Percentiles rank a stretch among this genome's conserved stretches.
phyloP scores from a whole-genome alignment of 1,139 yeast genomes.

The Taphrina wiesneri region DNA sequence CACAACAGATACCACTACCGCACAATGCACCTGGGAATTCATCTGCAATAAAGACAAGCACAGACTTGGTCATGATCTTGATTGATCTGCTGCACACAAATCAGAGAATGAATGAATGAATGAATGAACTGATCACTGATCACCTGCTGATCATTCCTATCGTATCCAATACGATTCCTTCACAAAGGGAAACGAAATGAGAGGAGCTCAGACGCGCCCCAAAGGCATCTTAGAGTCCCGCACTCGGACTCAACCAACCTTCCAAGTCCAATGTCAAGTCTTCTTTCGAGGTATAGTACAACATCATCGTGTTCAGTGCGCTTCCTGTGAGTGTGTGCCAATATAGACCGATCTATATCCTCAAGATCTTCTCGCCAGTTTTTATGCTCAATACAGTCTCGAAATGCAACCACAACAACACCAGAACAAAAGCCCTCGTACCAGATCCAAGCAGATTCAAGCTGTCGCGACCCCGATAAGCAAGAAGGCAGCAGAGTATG shows the following conservation, averaged over 20 bases:
- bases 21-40: no score
- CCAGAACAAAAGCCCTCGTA: constrained; percentile 12
- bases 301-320: background rate
- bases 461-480: constrained; percentile 27
- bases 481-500: constrained; percentile 21
- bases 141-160: background rate
- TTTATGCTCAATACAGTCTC: constrained; percentile 6
- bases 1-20: no score
- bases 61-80: no score
- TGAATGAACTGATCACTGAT: background rate
- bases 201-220: background rate
- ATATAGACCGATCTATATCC: background rate
- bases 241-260: background rate
- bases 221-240: background rate
- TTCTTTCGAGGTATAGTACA: background rate
- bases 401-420: background rate
- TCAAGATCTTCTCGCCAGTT: background rate
- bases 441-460: constrained; percentile 12
- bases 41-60: no score
- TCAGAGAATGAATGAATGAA: background rate
- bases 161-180: background rate
- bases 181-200: no score
- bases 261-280: no score
- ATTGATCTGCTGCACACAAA: background rate
- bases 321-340: background rate